Conservation (phyloP, 495 filamentous ascomycete genomes). For the Podospora tetraspora region DNA sequence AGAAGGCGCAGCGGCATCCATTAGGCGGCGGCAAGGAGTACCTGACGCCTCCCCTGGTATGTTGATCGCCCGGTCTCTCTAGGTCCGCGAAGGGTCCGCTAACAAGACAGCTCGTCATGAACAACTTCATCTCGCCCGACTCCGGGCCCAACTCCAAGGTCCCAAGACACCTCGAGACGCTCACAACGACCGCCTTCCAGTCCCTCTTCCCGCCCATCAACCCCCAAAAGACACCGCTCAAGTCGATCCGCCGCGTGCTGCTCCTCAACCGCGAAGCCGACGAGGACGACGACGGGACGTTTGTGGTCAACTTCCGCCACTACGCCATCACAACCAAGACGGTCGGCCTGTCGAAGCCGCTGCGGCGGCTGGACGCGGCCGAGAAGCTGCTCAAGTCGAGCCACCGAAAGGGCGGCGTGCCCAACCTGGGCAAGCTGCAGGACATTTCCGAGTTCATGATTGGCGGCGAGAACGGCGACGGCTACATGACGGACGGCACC, state of each 20-base stretch:
- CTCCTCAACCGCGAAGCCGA: slow-evolving; percentile 75
- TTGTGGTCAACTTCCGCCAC: slow-evolving; percentile 86
- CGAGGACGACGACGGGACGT: slow-evolving; percentile 57
- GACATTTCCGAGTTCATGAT: slow-evolving; percentile 96
- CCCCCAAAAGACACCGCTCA: slow-evolving; percentile 80
- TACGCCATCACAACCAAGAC: slow-evolving; percentile 89
- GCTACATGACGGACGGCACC: slow-evolving; percentile 77
- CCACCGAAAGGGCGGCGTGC: slow-evolving; percentile 64
- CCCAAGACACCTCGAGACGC: slow-evolving; percentile 82
- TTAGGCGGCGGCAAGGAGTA: slow-evolving; percentile 77
- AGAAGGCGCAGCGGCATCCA: slow-evolving; percentile 73
- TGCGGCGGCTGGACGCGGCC: slow-evolving; percentile 84
- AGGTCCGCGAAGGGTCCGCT: background rate
- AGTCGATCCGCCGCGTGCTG: slow-evolving; percentile 82
- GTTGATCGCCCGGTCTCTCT: background rate
- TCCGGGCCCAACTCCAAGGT: slow-evolving; percentile 58
- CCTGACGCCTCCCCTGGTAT: slow-evolving; percentile 69
- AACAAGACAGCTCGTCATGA: slow-evolving; percentile 79
- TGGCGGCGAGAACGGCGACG: slow-evolving; percentile 64
- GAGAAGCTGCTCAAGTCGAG: slow-evolving; percentile 59
- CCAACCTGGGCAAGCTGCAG: slow-evolving; percentile 82
- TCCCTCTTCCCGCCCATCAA: slow-evolving; percentile 95
- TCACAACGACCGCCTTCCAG: slow-evolving; percentile 94
- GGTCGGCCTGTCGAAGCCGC: slow-evolving; percentile 72
- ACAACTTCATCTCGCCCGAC: slow-evolving; percentile 76